phyloP scores from a whole-genome alignment of 1,284 basidiomycete species.

The Fomitopsis pinicola region DNA sequence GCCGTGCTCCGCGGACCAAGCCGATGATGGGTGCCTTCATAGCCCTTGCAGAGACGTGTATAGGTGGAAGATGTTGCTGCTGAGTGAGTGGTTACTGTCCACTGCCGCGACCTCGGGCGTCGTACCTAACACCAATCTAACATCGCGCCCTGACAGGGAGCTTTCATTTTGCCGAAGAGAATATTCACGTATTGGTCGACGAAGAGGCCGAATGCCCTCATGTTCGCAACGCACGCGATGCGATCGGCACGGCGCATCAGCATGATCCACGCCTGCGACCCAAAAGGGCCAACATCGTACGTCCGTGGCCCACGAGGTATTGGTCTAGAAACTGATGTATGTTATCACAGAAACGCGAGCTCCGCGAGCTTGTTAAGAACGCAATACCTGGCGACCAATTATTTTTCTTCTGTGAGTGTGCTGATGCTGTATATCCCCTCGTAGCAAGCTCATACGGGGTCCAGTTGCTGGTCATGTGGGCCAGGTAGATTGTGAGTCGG shows the following conservation, averaged over 20 bases:
- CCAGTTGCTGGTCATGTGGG: background rate
- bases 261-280: background rate
- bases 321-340: no score
- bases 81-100: background rate
- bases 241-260: background rate
- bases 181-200: background rate
- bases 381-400: conserved; percentile 31
- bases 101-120: background rate
- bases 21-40: background rate
- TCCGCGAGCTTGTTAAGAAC: conserved; percentile 25
- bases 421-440: background rate
- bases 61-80: background rate
- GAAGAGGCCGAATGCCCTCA: background rate
- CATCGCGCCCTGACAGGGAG: background rate
- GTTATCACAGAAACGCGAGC: conserved; percentile 26
- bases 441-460: background rate
- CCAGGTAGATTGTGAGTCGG: background rate
- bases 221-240: no score
- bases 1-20: background rate
- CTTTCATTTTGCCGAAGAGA: background rate
- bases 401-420: conserved; percentile 34
- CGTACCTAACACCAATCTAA: background rate
- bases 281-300: conserved; percentile 7
- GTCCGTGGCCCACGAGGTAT: background rate
- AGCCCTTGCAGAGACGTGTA: background rate